These are phyloP conservation scores for Lantana camara DNA, from an alignment of 257 asterid genomes.

Conservation along the genomic window DNA sequence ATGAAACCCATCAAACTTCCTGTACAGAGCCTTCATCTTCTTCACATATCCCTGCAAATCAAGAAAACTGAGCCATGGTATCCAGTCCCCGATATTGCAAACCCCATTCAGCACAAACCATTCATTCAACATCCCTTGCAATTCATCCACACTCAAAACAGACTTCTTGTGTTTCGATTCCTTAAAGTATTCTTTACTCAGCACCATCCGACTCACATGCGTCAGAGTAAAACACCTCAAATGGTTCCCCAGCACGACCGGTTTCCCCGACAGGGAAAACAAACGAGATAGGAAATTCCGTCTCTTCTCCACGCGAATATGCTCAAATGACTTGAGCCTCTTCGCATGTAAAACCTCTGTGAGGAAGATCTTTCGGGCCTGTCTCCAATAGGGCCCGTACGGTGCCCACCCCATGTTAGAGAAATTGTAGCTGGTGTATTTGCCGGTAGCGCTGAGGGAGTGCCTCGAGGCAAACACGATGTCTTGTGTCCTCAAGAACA, in stretches of 20 bases:
- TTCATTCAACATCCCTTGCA: slow-evolving; percentile 33
- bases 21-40: slow-evolving; percentile 35
- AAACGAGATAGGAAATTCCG: slow-evolving; percentile 25
- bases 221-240: slow-evolving; percentile 24
- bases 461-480: not conserved
- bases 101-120: slow-evolving; percentile 38
- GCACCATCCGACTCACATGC: slow-evolving; percentile 25
- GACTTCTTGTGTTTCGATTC: not conserved
- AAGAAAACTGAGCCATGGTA: slow-evolving; percentile 51
- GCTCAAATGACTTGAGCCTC: slow-evolving; percentile 34
- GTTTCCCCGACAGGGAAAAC: slow-evolving; percentile 27
- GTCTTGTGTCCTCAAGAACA: slow-evolving; percentile 39
- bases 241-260: slow-evolving; percentile 29
- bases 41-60: slow-evolving; percentile 50
- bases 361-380: slow-evolving; percentile 36
- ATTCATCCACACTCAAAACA: slow-evolving; percentile 15
- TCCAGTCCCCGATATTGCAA: slow-evolving; percentile 48
- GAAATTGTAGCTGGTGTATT: slow-evolving; percentile 30
- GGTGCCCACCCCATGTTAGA: slow-evolving; percentile 38
- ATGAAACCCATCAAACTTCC: slow-evolving; percentile 30
- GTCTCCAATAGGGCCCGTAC: slow-evolving; percentile 28
- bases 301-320: slow-evolving; percentile 40
- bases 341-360: slow-evolving; percentile 31
- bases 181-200: slow-evolving; percentile 27
- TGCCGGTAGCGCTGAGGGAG: slow-evolving; percentile 31